A percentile compares a stretch with the other conserved stretches of the same genome.
These are phyloP conservation scores for Pinus tabuliformis DNA, from an alignment of 75 land plant genomes.

Conservation along the genomic window DNA sequence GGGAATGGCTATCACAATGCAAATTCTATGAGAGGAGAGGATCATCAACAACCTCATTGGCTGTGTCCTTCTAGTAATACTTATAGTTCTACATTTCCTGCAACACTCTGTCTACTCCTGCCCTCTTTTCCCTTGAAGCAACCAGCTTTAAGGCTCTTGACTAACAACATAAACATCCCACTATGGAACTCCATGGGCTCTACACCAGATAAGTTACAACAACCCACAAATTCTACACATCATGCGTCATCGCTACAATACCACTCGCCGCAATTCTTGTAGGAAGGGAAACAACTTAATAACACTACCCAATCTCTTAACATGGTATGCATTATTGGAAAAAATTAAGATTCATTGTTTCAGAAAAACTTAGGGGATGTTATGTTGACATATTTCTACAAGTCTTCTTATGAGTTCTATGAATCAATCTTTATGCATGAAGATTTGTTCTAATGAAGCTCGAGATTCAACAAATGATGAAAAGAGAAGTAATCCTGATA, in stretches of 20 bases:
- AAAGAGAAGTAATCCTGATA: not conserved
- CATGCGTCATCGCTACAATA: not conserved
- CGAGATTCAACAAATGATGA: not conserved
- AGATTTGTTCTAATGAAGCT: not conserved
- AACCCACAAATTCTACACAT: too few relatives aligned
- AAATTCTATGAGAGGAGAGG: not conserved
- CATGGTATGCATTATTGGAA: not conserved
- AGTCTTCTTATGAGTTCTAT: not conserved
- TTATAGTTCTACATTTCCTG: not conserved
- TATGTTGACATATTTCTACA: too few relatives aligned
- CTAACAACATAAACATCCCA: not conserved
- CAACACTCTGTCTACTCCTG: not conserved
- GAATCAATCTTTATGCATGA: not conserved
- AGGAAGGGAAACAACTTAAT: not conserved
- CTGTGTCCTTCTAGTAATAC: not conserved
- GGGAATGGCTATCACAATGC: not conserved
- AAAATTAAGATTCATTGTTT: not conserved
- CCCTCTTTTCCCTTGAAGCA: not conserved
- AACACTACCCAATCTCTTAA: not conserved
- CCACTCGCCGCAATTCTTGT: not conserved
- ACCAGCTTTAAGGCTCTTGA: not conserved
- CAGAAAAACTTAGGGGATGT: too few relatives aligned
- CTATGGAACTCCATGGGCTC: not conserved
- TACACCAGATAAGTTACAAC: not conserved
- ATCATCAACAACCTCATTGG: not conserved